Base-by-base conservation (phyloP, 73 alveolate genomes). In the Paramecium primaurelia region DNA sequence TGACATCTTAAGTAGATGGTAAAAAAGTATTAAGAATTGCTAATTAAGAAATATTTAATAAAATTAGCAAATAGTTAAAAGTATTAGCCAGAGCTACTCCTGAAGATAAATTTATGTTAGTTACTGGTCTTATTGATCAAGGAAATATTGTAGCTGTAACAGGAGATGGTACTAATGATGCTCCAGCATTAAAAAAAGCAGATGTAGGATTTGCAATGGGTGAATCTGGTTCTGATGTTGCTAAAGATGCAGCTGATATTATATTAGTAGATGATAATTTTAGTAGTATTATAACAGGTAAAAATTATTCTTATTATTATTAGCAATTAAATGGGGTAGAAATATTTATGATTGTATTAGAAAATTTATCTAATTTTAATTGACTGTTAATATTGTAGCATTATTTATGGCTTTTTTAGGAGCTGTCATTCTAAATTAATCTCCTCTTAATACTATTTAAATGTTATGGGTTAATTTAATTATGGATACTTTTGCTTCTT, bases 401-500 rank as follows among this genome's bases (percentile, higher is more conserved):
- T 94, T 96, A 36, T 88, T 95, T 34, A 95, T 96, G 96, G 93
- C 98, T 8, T 95, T 96, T 95, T 69, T 95, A 18, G 97, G 98
- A 47, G 96, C 96, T 60, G 94, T 93, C 58, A 86, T 97, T 7
- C 91, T 98, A 32, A 96, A 97, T 85, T 95, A 94, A 77, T 94
- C 98, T 45, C 99, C 99, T 25, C 92, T 96, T 49, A 97, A 95
- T 85, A 95, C 99, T 73, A 93, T 97, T 44, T 96, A 97, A 92
- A 96, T 98, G 92, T 92, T 95, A 14, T 92, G 97, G 98, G 96
- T 97, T 42, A 97, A 97, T 92, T 77, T 97, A 44, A 97, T 97
- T 64, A 97, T 97, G 99, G 99, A 97, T 94, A 93, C 98, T 68
- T 94, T 97, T 86, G 99, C 99, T 47, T 96, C 99, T 14, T 86